phyloP scores from a whole-genome alignment of 2,329 filamentous ascomycete species.

The Rasamsonia emersonii region DNA sequence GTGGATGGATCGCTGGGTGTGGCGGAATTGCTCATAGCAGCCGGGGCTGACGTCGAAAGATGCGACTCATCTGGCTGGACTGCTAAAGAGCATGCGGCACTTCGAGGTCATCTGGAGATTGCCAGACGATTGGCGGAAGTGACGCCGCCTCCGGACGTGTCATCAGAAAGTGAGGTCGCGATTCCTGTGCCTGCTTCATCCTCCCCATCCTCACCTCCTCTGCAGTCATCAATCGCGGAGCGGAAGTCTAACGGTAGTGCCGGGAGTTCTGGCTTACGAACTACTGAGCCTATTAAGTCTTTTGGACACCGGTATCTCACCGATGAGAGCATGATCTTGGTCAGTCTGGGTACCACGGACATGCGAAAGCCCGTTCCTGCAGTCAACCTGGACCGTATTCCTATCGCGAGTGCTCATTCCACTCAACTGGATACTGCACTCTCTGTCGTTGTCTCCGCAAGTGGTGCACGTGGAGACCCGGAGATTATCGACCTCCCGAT shows the following conservation, averaged over 20 bases:
- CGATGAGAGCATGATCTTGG: constrained; percentile 78
- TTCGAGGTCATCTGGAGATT: constrained; percentile 80
- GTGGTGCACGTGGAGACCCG: constrained; percentile 74
- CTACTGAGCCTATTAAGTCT: constrained; percentile 73
- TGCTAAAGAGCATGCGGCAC: constrained; percentile 81
- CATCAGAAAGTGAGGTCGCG: constrained; percentile 23
- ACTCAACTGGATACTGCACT: constrained; percentile 92
- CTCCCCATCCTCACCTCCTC: constrained; percentile 24
- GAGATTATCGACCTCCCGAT: constrained; percentile 87
- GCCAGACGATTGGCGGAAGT: constrained; percentile 59
- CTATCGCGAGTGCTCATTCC: constrained; percentile 75
- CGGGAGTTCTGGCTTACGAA: constrained; percentile 30
- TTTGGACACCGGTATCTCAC: constrained; percentile 94
- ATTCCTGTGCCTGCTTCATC: constrained; percentile 25
- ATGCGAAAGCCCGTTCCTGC: constrained; percentile 71
- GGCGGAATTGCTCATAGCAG: constrained; percentile 66
- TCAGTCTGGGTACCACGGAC: constrained; percentile 93
- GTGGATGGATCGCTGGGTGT: constrained; percentile 77
- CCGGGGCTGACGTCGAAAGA: constrained; percentile 66
- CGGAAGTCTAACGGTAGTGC: constrained; percentile 31
- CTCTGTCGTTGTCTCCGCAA: constrained; percentile 81
- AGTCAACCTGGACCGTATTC: constrained; percentile 80
- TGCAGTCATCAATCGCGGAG: constrained; percentile 33
- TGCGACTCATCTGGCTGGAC: constrained; percentile 88
- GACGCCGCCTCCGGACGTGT: constrained; percentile 34